Conservation (phyloP, 2,329 filamentous ascomycete species). For the Pestalotiopsis sp. region DNA sequence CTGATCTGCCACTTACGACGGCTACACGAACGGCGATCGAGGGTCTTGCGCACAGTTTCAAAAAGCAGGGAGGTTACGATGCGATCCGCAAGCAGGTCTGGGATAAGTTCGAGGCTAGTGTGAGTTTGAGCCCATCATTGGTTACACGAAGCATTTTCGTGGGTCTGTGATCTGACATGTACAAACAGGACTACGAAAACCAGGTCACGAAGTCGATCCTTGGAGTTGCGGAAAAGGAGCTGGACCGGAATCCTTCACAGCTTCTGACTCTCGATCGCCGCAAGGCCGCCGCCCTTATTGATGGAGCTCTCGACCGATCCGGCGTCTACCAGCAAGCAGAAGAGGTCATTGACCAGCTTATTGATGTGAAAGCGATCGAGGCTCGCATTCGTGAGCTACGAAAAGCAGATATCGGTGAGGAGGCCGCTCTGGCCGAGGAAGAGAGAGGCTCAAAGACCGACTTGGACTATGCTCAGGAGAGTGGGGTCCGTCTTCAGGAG, state of each 20-base stretch:
- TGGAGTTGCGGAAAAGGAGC: conserved; percentile 71
- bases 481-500: conserved; percentile 60
- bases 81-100: conserved; percentile 76
- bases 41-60: conserved; percentile 76
- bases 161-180: neutral
- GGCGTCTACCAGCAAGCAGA: conserved; percentile 76
- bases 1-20: conserved; percentile 74
- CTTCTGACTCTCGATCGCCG: conserved; percentile 74
- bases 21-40: conserved; percentile 77
- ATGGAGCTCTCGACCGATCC: conserved; percentile 76
- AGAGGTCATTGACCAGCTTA: conserved; percentile 66
- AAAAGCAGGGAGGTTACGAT: conserved; percentile 86
- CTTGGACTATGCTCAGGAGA: conserved; percentile 72
- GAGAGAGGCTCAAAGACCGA: conserved; percentile 72
- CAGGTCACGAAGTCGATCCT: conserved; percentile 69
- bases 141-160: neutral
- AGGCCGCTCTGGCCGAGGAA: conserved; percentile 68
- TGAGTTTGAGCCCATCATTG: conserved; percentile 40
- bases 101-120: conserved; percentile 73
- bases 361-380: conserved; percentile 71
- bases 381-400: conserved; percentile 70
- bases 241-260: conserved; percentile 73
- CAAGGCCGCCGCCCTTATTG: conserved; percentile 75
- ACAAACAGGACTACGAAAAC: conserved; percentile 66
- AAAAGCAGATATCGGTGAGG: conserved; percentile 68